These are phyloP conservation scores for Tetragonia tetragonoides DNA, from an alignment of 148 eudicot genomes.

Conservation along the genomic window DNA sequence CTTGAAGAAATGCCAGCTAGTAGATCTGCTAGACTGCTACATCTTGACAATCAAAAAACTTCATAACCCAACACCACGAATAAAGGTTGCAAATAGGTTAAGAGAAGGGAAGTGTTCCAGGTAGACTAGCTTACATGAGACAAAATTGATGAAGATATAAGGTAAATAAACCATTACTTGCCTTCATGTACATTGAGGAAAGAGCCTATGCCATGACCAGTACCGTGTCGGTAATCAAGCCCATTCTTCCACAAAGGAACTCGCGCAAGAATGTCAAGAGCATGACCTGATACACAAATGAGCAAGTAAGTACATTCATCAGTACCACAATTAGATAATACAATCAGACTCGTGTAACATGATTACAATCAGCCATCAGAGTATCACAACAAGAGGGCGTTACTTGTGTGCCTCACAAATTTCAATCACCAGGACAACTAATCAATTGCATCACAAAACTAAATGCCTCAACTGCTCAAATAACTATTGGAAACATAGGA, in stretches of 20 bases:
- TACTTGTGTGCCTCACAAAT: not conserved
- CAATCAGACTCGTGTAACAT: not conserved
- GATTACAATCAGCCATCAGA: not conserved
- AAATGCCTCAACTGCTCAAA: constrained; percentile 6
- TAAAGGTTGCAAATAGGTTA: not conserved
- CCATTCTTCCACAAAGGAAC: constrained; percentile 91
- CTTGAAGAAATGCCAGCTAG: not conserved
- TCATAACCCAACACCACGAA: not conserved
- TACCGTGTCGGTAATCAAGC: constrained; percentile 97
- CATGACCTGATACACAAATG: constrained; percentile 47
- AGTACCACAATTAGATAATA: not conserved
- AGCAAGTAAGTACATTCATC: not conserved
- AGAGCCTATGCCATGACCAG: constrained; percentile 94
- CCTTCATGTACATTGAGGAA: constrained; percentile 97
- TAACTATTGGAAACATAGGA: not conserved
- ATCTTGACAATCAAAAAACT: not conserved
- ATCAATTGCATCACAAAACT: not conserved
- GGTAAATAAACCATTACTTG: constrained; percentile 28
- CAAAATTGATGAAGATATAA: not conserved
- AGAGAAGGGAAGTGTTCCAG: not conserved
- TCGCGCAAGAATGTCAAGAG: constrained; percentile 90
- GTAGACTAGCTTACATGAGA: not conserved
- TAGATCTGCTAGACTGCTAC: not conserved
- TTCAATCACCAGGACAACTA: not conserved
- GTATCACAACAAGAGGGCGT: not conserved